Evolutionary conservation across 2,329 filamentous ascomycete species (phyloP), one percentile per base, ranked within the genome.

Genomic region (Penicillium sp.): DNA sequence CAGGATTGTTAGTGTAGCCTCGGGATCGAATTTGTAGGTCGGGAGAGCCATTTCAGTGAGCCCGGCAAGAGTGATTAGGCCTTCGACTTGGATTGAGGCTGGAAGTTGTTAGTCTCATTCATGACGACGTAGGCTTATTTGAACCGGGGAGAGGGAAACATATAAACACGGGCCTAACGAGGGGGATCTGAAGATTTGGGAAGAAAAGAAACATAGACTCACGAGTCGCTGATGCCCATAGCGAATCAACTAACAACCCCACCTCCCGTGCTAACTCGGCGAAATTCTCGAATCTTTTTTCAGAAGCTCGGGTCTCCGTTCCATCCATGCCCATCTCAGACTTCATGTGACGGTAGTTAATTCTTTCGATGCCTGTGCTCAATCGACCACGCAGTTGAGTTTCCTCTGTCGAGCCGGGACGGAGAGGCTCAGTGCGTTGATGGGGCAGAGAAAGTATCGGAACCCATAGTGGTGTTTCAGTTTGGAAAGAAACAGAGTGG

Each of bases 211-310:
- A 42, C 46, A 41, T 22, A 4, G 15, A 80, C 89, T 70, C 79
- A 92, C 91, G 91, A 22, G 92, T 96, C 9, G 89, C 90, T 27
- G 87, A 90, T 22, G 90, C 82, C 93, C 93, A 97, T 5, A 96
- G 75, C 7, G 95, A 82, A 71, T 95, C 88, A 15, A 96, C 76
- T 12, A 96, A 70, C 6, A 81, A 80, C 53, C 92, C 89, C 1
- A 96, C 73, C 67, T 96, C 91, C 54, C 78, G 83, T 51, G 85
- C 90, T 4, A 91, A 82, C 67, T 92, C 87, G 48, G 77, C 79
- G 70, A 93, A 89, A 49, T 75, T 83, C 51, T 78, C 76, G 60
- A 87, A 88, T 1, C 83, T 83, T 31, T 73, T 70, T 4, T 75
- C 75, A 11, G 68, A 68, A 11, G 69, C 68, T 3, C 60, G 64